Percentiles rank a stretch among this genome's conserved stretches.
phyloP scores from a whole-genome alignment of 148 eudicot genomes.

The Fallopia convolvulus region DNA sequence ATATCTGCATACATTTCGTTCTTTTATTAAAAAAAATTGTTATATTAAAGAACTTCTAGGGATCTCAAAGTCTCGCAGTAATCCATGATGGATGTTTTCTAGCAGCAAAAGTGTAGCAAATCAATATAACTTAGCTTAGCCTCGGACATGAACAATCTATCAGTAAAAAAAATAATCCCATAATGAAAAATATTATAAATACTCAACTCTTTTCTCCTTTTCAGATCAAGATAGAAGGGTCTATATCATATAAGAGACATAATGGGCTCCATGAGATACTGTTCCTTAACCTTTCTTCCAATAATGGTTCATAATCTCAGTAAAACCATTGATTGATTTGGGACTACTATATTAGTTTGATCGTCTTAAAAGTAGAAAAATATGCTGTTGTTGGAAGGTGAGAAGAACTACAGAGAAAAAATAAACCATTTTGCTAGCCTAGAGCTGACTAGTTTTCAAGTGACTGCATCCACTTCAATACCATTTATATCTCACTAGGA shows the following conservation, averaged over 20 bases:
- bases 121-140: neutral
- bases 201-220: neutral
- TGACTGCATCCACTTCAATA: neutral
- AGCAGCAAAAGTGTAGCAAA: neutral
- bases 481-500: neutral
- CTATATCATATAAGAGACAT: neutral
- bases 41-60: neutral
- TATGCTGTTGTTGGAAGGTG: neutral
- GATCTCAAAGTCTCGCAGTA: neutral
- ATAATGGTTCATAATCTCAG: neutral
- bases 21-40: neutral
- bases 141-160: too few species aligned
- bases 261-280: neutral
- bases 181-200: neutral
- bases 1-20: conserved; percentile 44
- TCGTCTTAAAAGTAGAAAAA: neutral
- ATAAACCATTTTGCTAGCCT: neutral
- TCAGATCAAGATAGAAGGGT: neutral
- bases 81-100: neutral
- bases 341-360: neutral
- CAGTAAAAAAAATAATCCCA: neutral
- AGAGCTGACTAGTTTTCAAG: neutral
- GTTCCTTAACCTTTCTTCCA: neutral
- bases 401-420: neutral
- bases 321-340: neutral